phyloP scores from a whole-genome alignment of 306 rosid species.

The Begonia loranthoides region DNA sequence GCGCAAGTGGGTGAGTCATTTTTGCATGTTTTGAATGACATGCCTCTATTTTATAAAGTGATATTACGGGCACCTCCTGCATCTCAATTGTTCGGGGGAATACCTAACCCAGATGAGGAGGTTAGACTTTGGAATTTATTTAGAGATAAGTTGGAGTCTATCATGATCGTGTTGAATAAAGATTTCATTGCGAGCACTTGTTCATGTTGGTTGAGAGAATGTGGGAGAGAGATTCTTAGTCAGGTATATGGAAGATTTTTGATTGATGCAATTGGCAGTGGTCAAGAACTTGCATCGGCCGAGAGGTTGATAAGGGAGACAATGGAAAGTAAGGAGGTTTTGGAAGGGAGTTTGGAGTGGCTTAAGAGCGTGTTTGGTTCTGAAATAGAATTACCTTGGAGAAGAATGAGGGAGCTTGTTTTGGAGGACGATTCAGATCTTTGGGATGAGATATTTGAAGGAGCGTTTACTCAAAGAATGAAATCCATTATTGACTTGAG shows the following conservation, averaged over 20 bases:
- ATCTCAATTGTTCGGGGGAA: conserved; percentile 85
- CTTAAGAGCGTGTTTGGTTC: conserved; percentile 90
- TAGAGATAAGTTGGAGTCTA: conserved; percentile 57
- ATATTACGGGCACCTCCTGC: conserved; percentile 72
- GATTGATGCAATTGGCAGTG: conserved; percentile 56
- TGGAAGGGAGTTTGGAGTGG: conserved; percentile 92
- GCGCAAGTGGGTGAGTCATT: conserved; percentile 95
- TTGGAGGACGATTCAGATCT: conserved; percentile 83
- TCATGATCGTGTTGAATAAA: conserved; percentile 63
- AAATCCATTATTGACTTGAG: conserved; percentile 43
- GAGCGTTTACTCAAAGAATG: conserved; percentile 70
- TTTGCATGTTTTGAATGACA: conserved; percentile 72
- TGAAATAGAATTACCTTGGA: conserved; percentile 94
- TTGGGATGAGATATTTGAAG: conserved; percentile 90
- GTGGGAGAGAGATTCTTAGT: conserved; percentile 44
- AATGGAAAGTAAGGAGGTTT: conserved; percentile 76
- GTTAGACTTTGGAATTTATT: conserved; percentile 86
- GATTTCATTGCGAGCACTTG: conserved; percentile 55
- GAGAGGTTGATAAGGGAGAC: conserved; percentile 87
- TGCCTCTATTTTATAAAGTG: conserved; percentile 84
- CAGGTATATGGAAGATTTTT: conserved; percentile 63
- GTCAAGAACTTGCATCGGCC: conserved; percentile 66
- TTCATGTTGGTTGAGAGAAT: conserved; percentile 64
- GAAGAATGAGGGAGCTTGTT: conserved; percentile 88
- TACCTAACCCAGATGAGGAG: conserved; percentile 92